Evolutionary conservation across 2,329 filamentous ascomycete species (phyloP), one percentile per base, ranked within the genome.

Genomic region (Paraphaeosphaeria minitans): DNA sequence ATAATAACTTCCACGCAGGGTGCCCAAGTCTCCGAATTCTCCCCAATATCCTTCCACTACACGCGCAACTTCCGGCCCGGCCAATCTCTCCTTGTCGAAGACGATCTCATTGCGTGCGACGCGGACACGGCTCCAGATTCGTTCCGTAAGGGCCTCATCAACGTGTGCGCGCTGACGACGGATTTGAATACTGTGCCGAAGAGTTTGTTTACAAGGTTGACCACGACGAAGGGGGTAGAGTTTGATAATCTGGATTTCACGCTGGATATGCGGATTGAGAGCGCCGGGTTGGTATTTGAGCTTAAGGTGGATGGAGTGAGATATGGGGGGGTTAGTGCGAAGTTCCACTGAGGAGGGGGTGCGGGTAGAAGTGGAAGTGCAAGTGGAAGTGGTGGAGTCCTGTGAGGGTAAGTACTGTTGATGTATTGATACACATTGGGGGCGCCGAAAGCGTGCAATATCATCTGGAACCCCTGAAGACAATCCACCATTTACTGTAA

Each of bases 181-280:
- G 90, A 93, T 69, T 79, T 94, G 13, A 88, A 87, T 50, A 89
- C 89, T 0, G 90, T 93, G 19, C 91, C 91, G 0, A 84, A 88
- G 64, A 87, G 83, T 58, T 73, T 93, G 12, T 93, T 93, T 70
- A 92, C 90, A 1, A 79, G 89, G 14, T 76, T 94, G 62, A 93
- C 90, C 16, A 93, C 91, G 13, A 93, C 90, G 2, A 83, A 89
- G 55, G 90, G 90, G 0, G 87, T 92, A 5, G 90, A 92, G 76
- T 94, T 93, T 76, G 89, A 92, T 66, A 93, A 92, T 63, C 79
- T 94, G 31, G 89, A 93, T 71, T 93, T 93, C 60, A 91, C 89
- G 12, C 84, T 93, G 6, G 90, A 93, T 78, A 92, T 94, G 89
- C 88, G 89, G 65, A 90, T 93, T 45, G 88, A 92, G 70, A 91